Percentiles rank a stretch among this genome's conserved stretches.
These are phyloP conservation scores for Aspergillus ustus DNA, from an alignment of 2,329 filamentous ascomycete species.

Conservation along the genomic window DNA sequence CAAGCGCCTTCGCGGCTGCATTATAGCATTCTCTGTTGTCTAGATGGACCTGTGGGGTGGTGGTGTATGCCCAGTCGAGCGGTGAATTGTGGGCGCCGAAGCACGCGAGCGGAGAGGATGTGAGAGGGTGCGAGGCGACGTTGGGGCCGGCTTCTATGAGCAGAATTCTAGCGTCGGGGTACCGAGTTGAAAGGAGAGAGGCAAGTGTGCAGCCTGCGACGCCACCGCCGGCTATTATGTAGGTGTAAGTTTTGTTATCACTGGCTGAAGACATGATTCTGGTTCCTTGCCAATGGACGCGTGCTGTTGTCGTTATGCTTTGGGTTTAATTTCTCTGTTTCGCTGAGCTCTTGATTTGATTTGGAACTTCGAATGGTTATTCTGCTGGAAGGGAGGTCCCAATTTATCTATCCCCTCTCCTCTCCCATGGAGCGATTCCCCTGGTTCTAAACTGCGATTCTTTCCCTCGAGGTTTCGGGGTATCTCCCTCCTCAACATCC, in stretches of 20 bases:
- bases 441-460: too few species aligned
- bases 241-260: constrained; percentile 3
- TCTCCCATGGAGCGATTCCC: too few species aligned
- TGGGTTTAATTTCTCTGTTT: too few species aligned
- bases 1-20: constrained; percentile 45
- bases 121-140: constrained; percentile 14
- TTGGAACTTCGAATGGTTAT: too few species aligned
- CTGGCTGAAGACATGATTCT: too few species aligned
- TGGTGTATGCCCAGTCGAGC: constrained; percentile 39
- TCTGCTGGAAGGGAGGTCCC: too few species aligned
- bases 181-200: constrained; percentile 31
- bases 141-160: constrained; percentile 41
- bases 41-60: constrained; percentile 36
- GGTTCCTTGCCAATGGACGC: too few species aligned
- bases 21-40: constrained; percentile 32
- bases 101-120: constrained; percentile 15
- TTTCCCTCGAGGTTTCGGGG: too few species aligned
- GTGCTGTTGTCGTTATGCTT: too few species aligned
- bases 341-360: too few species aligned
- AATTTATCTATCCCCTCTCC: too few species aligned
- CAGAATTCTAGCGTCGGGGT: constrained; percentile 24
- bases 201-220: constrained; percentile 36
- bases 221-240: constrained; percentile 38
- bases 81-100: constrained; percentile 31
- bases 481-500: too few species aligned